Percentiles rank a stretch among this genome's conserved stretches.
These are phyloP conservation scores for Russula compacta DNA, from an alignment of 768 basidiomycete genomes.

Conservation along the genomic window DNA sequence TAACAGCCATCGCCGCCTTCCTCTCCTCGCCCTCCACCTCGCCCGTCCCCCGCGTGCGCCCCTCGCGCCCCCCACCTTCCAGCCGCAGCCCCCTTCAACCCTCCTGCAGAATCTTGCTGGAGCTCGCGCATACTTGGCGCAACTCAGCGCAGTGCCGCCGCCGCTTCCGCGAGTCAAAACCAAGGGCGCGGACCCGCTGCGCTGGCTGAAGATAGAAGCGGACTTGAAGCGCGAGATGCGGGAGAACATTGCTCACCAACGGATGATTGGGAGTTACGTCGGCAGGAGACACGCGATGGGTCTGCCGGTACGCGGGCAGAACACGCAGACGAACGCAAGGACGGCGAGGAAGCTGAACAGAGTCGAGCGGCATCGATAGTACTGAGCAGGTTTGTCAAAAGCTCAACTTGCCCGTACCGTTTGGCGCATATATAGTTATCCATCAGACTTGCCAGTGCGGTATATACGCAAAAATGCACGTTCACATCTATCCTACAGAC, in stretches of 20 bases:
- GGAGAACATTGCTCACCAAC: constrained; percentile 88
- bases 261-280: constrained; percentile 90
- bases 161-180: constrained; percentile 10
- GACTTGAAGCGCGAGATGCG: constrained; percentile 74
- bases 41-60: constrained; percentile 56
- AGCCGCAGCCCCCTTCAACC: constrained; percentile 37
- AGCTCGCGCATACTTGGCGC: constrained; percentile 8
- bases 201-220: constrained; percentile 74
- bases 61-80: constrained; percentile 48
- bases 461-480: not conserved
- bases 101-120: constrained; percentile 26
- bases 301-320: constrained; percentile 90
- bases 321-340: constrained; percentile 81
- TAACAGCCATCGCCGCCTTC: constrained; percentile 88
- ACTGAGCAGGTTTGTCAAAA: not conserved
- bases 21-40: constrained; percentile 83
- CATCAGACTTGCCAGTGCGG: not conserved
- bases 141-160: not conserved
- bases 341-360: constrained; percentile 89
- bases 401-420: not conserved
- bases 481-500: constrained; percentile 7
- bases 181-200: constrained; percentile 49
- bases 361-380: constrained; percentile 49
- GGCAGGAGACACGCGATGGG: constrained; percentile 91
- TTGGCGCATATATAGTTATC: not conserved